Percentiles rank a stretch among this genome's conserved stretches.
Evolutionary conservation across 192 early-diverging fungal genomes (phyloP).

Genomic region (Mortierella antarctica): DNA sequence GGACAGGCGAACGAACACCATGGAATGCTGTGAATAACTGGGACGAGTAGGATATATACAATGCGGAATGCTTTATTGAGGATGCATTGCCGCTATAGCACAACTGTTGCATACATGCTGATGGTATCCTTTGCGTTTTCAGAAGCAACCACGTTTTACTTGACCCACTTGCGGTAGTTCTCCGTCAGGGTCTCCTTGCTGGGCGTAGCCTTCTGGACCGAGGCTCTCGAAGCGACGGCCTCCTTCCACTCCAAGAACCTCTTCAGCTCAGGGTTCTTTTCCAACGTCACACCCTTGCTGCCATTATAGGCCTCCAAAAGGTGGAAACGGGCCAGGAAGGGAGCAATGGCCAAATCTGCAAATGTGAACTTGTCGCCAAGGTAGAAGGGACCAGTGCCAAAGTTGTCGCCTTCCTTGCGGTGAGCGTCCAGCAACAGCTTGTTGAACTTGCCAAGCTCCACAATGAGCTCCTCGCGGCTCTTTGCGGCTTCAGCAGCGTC

Average conservation of each 20-base stretch:
- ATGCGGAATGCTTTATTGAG: neutral
- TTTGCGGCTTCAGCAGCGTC: slow-evolving; percentile 35
- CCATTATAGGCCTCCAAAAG: slow-evolving; percentile 31
- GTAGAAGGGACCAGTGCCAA: slow-evolving; percentile 57
- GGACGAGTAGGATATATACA: neutral
- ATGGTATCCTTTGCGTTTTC: too few relatives aligned
- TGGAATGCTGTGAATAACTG: neutral
- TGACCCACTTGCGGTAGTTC: slow-evolving; percentile 40
- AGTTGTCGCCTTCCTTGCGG: slow-evolving; percentile 30
- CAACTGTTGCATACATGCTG: too few relatives aligned
- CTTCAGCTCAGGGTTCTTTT: slow-evolving; percentile 38
- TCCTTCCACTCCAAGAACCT: slow-evolving; percentile 52
- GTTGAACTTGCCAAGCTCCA: slow-evolving; percentile 52
- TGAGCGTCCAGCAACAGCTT: slow-evolving; percentile 32
- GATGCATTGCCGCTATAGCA: neutral
- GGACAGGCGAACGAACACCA: neutral
- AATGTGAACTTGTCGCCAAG: slow-evolving; percentile 58
- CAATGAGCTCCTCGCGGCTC: slow-evolving; percentile 32
- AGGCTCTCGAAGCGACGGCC: slow-evolving; percentile 21
- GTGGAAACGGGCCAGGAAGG: slow-evolving; percentile 55
- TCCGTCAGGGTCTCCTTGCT: slow-evolving; percentile 20
- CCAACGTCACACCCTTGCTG: slow-evolving; percentile 21
- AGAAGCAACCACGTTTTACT: slow-evolving; percentile 8
- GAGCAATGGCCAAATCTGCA: slow-evolving; percentile 60
- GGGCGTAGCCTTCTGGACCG: slow-evolving; percentile 39